These are phyloP conservation scores for Alternaria consortialis DNA, from an alignment of 2,329 filamentous ascomycete species.

Conservation along the genomic window DNA sequence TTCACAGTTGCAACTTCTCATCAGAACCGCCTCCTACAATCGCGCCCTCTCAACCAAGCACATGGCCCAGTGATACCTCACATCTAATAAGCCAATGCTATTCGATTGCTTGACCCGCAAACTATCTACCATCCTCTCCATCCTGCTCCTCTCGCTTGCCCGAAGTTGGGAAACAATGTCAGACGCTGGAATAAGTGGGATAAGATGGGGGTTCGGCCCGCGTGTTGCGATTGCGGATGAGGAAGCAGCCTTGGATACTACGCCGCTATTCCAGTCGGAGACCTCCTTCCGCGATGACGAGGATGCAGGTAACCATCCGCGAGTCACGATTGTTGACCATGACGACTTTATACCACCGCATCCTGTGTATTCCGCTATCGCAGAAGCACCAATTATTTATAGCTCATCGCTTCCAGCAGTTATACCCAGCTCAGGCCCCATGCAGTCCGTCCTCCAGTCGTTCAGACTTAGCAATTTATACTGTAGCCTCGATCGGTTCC, in stretches of 20 bases:
- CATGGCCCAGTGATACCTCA: not conserved
- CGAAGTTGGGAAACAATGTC: conserved; percentile 7
- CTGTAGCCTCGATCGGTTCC: not conserved
- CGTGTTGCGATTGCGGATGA: not conserved
- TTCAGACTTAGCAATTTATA: not conserved
- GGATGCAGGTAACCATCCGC: not conserved
- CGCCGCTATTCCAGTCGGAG: conserved; percentile 2
- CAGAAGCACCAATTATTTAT: conserved; percentile 3
- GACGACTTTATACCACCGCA: not conserved
- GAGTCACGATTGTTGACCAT: not conserved
- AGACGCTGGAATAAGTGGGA: not conserved
- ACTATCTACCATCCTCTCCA: not conserved
- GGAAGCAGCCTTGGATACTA: conserved; percentile 4
- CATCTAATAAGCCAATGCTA: not conserved
- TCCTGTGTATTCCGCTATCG: not conserved
- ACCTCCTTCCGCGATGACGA: not conserved
- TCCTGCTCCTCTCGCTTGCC: not conserved
- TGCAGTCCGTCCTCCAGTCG: not conserved
- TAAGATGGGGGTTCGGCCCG: conserved; percentile 9
- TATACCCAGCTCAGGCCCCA: not conserved
- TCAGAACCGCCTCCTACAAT: not conserved
- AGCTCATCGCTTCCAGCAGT: conserved; percentile 2
- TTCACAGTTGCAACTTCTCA: not conserved
- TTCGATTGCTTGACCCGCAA: not conserved
- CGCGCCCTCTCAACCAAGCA: not conserved